Percentiles rank a stretch among this genome's conserved stretches.
These are phyloP conservation scores for Helichrysum umbraculigerum DNA, from an alignment of 129 eudicot species.

Conservation along the genomic window DNA sequence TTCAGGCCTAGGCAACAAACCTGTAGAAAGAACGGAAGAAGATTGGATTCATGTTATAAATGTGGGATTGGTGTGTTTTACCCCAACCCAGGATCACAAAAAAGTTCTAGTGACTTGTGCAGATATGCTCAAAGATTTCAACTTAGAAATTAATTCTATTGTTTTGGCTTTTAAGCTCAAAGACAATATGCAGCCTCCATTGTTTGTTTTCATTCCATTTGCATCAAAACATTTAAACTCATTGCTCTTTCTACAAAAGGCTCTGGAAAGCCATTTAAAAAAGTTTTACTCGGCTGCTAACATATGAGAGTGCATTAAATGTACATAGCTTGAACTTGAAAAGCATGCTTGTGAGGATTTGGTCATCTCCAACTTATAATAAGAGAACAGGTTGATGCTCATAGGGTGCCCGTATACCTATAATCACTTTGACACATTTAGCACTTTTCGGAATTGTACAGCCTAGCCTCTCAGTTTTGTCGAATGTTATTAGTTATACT, in stretches of 20 bases:
- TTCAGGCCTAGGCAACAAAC: conserved; percentile 2
- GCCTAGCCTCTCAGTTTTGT: background rate
- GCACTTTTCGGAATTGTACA: background rate
- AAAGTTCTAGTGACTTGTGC: conserved; percentile 2
- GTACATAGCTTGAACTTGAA: background rate
- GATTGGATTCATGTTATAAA: background rate
- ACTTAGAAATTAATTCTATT: background rate
- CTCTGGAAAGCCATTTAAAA: background rate
- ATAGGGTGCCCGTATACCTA: background rate
- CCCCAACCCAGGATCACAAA: background rate
- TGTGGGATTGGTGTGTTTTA: background rate
- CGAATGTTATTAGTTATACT: too few relatives aligned
- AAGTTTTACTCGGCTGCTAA: background rate
- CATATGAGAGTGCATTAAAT: background rate
- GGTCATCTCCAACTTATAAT: background rate
- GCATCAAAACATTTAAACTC: background rate
- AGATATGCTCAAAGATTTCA: background rate
- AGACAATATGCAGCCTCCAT: background rate
- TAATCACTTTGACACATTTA: conserved; percentile 9
- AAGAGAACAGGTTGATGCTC: background rate
- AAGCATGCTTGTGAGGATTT: conserved; percentile 1
- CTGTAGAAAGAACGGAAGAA: background rate
- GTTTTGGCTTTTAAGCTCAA: conserved; percentile 1
- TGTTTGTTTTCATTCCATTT: background rate
- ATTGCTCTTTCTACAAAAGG: background rate